Evolutionary conservation across 2,329 filamentous ascomycete genomes (phyloP).

Genomic region (Xylariales sp.): DNA sequence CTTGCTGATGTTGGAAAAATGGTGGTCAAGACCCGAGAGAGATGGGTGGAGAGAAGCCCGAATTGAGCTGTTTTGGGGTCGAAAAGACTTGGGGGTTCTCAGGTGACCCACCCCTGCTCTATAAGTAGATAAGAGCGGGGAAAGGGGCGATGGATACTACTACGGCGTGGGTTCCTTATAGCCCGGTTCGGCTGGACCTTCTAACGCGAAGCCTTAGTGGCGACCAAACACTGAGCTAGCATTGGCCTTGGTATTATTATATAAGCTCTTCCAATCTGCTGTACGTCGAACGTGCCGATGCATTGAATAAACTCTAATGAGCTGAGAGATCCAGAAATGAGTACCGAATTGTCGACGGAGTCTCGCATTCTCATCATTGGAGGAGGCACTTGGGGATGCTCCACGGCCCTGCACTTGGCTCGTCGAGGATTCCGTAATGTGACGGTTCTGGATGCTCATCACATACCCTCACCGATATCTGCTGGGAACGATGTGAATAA

Average conservation of each 20-base stretch:
- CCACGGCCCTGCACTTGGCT: conserved; percentile 20
- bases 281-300: too few relatives aligned
- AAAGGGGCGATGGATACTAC: not conserved
- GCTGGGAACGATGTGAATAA: conserved; percentile 20
- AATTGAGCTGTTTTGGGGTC: not conserved
- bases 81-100: not conserved
- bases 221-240: not conserved
- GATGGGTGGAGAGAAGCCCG: not conserved
- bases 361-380: conserved; percentile 17
- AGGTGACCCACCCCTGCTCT: not conserved
- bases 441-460: conserved; percentile 19
- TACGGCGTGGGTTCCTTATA: not conserved
- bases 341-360: conserved; percentile 7
- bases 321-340: too few relatives aligned
- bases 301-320: too few relatives aligned
- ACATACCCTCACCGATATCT: conserved; percentile 19
- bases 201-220: not conserved
- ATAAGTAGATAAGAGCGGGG: not conserved
- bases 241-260: conserved; percentile 6
- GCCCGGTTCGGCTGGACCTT: not conserved
- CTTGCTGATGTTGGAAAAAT: not conserved
- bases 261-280: too few relatives aligned
- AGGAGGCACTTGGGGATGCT: conserved; percentile 19
- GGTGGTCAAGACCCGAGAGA: not conserved
- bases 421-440: conserved; percentile 18